Evolutionary conservation across 1,284 basidiomycete species (phyloP), one percentile per base, ranked within the genome.

Genomic region (Ceratobasidium theobromae): DNA sequence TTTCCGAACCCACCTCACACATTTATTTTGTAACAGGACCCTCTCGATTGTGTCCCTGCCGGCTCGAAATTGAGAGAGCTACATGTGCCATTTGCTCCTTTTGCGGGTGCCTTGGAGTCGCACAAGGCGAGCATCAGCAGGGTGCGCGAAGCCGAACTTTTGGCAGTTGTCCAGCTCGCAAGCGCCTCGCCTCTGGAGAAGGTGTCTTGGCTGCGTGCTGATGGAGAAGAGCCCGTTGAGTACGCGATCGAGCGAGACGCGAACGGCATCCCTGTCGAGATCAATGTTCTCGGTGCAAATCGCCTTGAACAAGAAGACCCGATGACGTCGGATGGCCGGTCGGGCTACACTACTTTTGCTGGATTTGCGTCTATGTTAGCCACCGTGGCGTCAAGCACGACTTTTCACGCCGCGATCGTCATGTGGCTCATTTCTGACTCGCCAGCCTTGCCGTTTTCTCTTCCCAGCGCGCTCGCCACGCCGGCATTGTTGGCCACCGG

Each of bases 201-300:
- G 43, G 55, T 58, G 41, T 58, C 55, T 3, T 58, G 55, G 55
- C 30, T 58, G 21, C 55, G 55, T 4, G 43, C 43, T 33, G 55
- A 58, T 58, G 55, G 55, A 27, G 55, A 58, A 16, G 55, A 58
- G 43, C 55, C 55, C 4, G 30, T 48, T 33, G 55, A 58, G 35
- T 58, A 58, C 32, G 23, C 30, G 41, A 45, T 58, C 27, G 43
- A 58, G 43, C 55, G 55, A 4, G 55, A 58, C 30, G 41, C 38
- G n/a, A 25, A 46, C 3, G 55, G 55, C 18, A 60, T 60, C 23
- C 57, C 57, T 33, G 33, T 33, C 18, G 27, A 33, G 21, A 60
- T 60, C 21, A 30, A 28, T 21, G 45, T 45, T 8, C 43, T 60
- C 40, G 57, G 57, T 40, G 25, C 28, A 2, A 45, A 25, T 21